Percentiles rank a stretch among this genome's conserved stretches.
These are phyloP conservation scores for Diaporthe helianthi DNA, from an alignment of 2,329 filamentous ascomycete genomes.

Conservation along the genomic window DNA sequence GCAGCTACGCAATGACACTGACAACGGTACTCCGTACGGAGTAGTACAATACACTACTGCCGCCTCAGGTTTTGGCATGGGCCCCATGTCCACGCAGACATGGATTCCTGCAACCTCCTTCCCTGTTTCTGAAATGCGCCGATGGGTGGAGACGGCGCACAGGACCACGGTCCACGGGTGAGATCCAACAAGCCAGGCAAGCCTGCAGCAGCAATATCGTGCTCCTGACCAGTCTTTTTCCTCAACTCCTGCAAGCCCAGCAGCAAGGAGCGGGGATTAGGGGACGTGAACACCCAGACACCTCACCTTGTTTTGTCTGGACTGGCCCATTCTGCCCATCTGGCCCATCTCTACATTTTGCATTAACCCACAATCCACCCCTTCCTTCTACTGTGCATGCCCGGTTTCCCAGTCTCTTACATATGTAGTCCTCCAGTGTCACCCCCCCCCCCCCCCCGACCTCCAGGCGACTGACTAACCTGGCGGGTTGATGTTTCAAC, in stretches of 20 bases:
- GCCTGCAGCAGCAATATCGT: slow-evolving; percentile 13
- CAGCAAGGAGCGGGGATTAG: neutral
- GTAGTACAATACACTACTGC: too few relatives aligned
- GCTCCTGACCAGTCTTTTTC: neutral
- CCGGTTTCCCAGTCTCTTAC: slow-evolving; percentile 1
- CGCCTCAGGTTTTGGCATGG: slow-evolving; percentile 1
- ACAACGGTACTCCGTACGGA: too few relatives aligned
- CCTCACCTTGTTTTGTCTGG: slow-evolving; percentile 24
- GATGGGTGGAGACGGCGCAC: neutral
- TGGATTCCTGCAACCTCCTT: slow-evolving; percentile 20
- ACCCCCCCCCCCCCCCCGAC: too few relatives aligned
- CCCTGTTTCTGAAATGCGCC: slow-evolving; percentile 29
- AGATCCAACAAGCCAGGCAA: neutral
- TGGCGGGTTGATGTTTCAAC: slow-evolving; percentile 14
- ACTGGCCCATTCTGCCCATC: neutral
- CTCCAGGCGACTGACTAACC: slow-evolving; percentile 2
- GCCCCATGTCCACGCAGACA: neutral
- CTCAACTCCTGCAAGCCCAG: neutral
- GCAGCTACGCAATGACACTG: too few relatives aligned
- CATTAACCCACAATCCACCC: slow-evolving; percentile 14
- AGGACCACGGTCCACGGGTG: neutral
- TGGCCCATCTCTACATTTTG: neutral
- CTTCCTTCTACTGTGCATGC: neutral
- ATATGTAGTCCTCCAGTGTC: neutral
- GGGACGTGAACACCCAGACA: slow-evolving; percentile 14